Evolutionary conservation across 1,139 yeast genomes (phyloP).

Genomic region (Kurtzmaniella natalensis): DNA sequence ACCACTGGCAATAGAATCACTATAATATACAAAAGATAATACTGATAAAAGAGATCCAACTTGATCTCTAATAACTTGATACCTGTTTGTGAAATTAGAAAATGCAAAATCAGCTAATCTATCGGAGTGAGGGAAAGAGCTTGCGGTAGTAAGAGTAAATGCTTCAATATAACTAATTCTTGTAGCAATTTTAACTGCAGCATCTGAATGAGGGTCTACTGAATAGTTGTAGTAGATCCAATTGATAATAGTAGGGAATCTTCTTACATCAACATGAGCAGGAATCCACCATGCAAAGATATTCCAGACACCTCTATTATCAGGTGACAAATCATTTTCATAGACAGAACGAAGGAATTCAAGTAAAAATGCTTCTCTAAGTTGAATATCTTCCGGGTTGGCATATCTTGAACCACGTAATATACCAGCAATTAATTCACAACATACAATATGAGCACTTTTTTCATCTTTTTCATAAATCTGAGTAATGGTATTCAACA

Average conservation of each 20-base stretch:
- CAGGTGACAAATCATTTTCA: slow-evolving; percentile 65
- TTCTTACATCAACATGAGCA: slow-evolving; percentile 58
- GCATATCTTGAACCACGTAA: slow-evolving; percentile 45
- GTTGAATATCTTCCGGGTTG: slow-evolving; percentile 14
- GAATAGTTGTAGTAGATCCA: slow-evolving; percentile 43
- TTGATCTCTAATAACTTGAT: slow-evolving; percentile 70
- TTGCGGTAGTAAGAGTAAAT: slow-evolving; percentile 50
- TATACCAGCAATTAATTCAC: slow-evolving; percentile 60
- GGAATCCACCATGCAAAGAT: slow-evolving; percentile 76
- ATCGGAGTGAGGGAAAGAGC: slow-evolving; percentile 54
- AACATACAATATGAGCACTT: slow-evolving; percentile 56
- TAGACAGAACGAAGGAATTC: slow-evolving; percentile 45
- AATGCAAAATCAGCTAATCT: slow-evolving; percentile 45
- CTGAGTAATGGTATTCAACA: slow-evolving; percentile 47
- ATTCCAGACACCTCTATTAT: slow-evolving; percentile 73
- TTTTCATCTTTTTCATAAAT: slow-evolving; percentile 59
- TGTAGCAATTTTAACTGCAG: slow-evolving; percentile 67
- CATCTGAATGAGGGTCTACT: slow-evolving; percentile 50
- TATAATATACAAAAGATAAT: slow-evolving; percentile 49
- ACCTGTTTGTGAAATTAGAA: slow-evolving; percentile 55
- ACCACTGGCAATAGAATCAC: slow-evolving; percentile 44
- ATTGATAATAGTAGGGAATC: slow-evolving; percentile 53
- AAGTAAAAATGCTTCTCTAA: slow-evolving; percentile 46
- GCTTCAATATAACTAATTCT: slow-evolving; percentile 56
- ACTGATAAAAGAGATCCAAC: slow-evolving; percentile 63